Percentiles rank a stretch among this genome's conserved stretches.
phyloP scores from a whole-genome alignment of 2,329 filamentous ascomycete genomes.

The Pseudogymnoascus sp. region DNA sequence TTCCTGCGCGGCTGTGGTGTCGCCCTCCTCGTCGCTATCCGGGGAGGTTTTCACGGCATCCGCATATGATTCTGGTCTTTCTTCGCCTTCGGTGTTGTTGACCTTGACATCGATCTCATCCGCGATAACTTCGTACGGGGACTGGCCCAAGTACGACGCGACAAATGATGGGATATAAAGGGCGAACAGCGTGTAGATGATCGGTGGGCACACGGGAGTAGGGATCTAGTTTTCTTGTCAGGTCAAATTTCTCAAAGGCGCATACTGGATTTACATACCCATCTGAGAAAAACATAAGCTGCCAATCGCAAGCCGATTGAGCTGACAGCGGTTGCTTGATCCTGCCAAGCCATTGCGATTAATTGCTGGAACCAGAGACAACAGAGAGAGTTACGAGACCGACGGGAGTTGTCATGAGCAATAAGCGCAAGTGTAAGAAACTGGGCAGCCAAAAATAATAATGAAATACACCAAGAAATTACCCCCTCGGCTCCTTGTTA shows the following conservation, averaged over 20 bases:
- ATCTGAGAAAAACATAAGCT: constrained; percentile 54
- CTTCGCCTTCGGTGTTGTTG: constrained; percentile 38
- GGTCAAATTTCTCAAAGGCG: background rate
- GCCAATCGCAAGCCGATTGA: constrained; percentile 45
- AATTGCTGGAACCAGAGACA: background rate
- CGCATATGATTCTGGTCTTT: constrained; percentile 25
- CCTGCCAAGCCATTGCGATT: constrained; percentile 20
- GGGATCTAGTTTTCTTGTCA: constrained; percentile 21
- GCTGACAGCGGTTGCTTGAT: constrained; percentile 27
- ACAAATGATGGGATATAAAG: constrained; percentile 61
- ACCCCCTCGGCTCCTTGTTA: background rate
- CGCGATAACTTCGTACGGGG: constrained; percentile 48
- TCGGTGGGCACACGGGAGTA: constrained; percentile 33
- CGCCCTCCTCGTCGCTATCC: constrained; percentile 21
- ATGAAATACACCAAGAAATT: background rate
- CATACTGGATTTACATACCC: constrained; percentile 38
- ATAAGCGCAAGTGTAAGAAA: background rate
- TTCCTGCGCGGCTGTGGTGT: constrained; percentile 35
- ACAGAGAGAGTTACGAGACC: background rate
- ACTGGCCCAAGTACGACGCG: constrained; percentile 47
- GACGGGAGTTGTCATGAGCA: background rate
- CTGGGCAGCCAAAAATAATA: background rate
- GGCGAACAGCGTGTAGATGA: constrained; percentile 55
- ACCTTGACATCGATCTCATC: constrained; percentile 53
- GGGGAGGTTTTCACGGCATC: constrained; percentile 23